A percentile compares a stretch with the other conserved stretches of the same genome.
Evolutionary conservation across 2,329 filamentous ascomycete species (phyloP).

Genomic region (Sphaerulina vaccinii): DNA sequence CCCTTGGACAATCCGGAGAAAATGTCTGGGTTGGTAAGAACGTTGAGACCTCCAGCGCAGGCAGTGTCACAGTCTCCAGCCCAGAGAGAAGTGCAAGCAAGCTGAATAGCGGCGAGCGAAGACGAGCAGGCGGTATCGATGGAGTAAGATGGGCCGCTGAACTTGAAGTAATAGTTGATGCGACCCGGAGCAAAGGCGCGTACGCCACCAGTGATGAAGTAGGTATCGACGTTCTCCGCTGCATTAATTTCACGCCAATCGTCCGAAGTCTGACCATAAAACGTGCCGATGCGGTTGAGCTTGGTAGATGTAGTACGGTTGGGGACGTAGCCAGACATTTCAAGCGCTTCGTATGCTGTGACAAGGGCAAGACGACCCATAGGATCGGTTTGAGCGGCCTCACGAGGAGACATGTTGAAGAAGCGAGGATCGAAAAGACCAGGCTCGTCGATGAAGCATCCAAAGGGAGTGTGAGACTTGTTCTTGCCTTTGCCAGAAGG

Average conservation of each 20-base stretch:
- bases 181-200: constrained; percentile 62
- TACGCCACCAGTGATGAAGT: constrained; percentile 65
- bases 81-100: constrained; percentile 71
- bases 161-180: constrained; percentile 76
- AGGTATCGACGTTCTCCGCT: constrained; percentile 67
- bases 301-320: constrained; percentile 68
- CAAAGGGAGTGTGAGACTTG: constrained; percentile 73
- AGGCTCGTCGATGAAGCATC: constrained; percentile 73
- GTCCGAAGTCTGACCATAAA: constrained; percentile 73
- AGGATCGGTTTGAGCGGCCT: constrained; percentile 77
- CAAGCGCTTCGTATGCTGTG: constrained; percentile 77
- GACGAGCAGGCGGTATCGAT: constrained; percentile 80
- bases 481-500: constrained; percentile 71
- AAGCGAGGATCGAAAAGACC: constrained; percentile 78
- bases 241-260: constrained; percentile 76
- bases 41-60: constrained; percentile 73
- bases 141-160: constrained; percentile 68
- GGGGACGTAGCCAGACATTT: constrained; percentile 75
- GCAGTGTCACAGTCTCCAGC: constrained; percentile 77
- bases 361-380: constrained; percentile 75
- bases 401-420: constrained; percentile 83
- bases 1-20: constrained; percentile 73
- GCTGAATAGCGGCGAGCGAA: constrained; percentile 68
- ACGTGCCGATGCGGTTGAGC: constrained; percentile 65
- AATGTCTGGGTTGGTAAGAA: constrained; percentile 78